Base-by-base conservation (phyloP, 2,329 filamentous ascomycete species). In the Exophiala xenobiotica region DNA sequence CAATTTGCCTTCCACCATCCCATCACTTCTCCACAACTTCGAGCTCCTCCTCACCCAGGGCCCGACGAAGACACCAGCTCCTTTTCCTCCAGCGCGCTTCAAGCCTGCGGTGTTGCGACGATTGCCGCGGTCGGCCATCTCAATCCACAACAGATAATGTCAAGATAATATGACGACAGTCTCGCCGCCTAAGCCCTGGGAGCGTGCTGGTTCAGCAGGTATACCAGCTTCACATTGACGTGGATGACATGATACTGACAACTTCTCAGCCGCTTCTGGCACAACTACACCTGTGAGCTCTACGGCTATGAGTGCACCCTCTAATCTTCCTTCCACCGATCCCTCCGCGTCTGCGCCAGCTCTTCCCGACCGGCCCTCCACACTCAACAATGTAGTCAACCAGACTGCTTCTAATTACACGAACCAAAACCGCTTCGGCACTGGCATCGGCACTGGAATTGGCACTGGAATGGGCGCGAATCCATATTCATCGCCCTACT, bases 131-230 rank as follows among this genome's bases (percentile, higher is more conserved):
- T 16, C 31, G n/a, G n/a, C 31, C n/a, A 16, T 35, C 31, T 14
- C 31, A 3, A 16, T 8, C 18, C 31, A 40, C 29, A 14, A 33
- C 23, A 22, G 35, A 49, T 27, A 40, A 58, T 58, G 55, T 46
- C 42, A 27, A 53, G 46, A 58, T 55, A 58, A 50, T 39, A 82
- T 83, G 79, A 78, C 79, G 64, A 74, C 78, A 60, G 75, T 76
- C 59, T 96, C 92, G 70, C 93, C 93, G 67, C 93, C 93, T 49
- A 99, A 99, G 74, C 93, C 93, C 40, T 99, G 93, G 93, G 93
- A 99, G 75, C 82, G 86, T 70, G 80, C 85, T 60, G 87, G 86
- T 71, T 66, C 74, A 60, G 66, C 76, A 65, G 70, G 80, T 84
- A 73, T 64, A 14, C 24, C 16, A 37, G 14, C n/a, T 27, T n/a